These are phyloP conservation scores for Glarea lozoyensis DNA, from an alignment of 495 filamentous ascomycete genomes.

Conservation along the genomic window DNA sequence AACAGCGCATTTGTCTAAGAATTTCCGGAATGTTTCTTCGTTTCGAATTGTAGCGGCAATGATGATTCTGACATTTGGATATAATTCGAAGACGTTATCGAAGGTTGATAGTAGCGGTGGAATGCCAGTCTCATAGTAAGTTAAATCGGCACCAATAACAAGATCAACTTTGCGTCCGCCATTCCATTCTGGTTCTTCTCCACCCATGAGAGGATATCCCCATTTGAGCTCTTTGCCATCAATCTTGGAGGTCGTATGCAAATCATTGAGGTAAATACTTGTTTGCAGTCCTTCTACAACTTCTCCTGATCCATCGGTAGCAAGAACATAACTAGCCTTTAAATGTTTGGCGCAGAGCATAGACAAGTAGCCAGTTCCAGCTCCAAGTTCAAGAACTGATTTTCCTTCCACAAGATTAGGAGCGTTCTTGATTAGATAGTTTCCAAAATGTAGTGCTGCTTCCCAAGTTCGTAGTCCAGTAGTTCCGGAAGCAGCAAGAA, in stretches of 20 bases:
- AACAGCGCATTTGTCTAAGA: conserved; percentile 27
- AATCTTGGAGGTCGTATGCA: conserved; percentile 36
- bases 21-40: conserved; percentile 32
- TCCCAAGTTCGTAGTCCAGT: conserved; percentile 93
- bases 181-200: conserved; percentile 27
- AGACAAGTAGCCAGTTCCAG: conserved; percentile 80
- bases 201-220: conserved; percentile 39
- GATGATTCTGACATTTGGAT: conserved; percentile 28
- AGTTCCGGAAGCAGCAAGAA: conserved; percentile 68
- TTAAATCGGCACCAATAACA: conserved; percentile 42
- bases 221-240: conserved; percentile 46
- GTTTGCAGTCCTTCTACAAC: conserved; percentile 60
- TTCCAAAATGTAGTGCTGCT: conserved; percentile 75
- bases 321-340: conserved; percentile 49
- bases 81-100: conserved; percentile 28
- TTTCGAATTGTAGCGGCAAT: conserved; percentile 42
- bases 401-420: conserved; percentile 39
- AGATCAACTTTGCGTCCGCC: conserved; percentile 33
- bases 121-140: conserved; percentile 37
- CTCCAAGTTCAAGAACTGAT: conserved; percentile 74
- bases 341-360: conserved; percentile 74
- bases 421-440: conserved; percentile 51
- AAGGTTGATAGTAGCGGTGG: conserved; percentile 36
- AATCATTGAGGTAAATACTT: conserved; percentile 58
- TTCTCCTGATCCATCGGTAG: conserved; percentile 72